phyloP scores from a whole-genome alignment of 176 grass and related monocot species.

The Cenchrus fungigraminus region DNA sequence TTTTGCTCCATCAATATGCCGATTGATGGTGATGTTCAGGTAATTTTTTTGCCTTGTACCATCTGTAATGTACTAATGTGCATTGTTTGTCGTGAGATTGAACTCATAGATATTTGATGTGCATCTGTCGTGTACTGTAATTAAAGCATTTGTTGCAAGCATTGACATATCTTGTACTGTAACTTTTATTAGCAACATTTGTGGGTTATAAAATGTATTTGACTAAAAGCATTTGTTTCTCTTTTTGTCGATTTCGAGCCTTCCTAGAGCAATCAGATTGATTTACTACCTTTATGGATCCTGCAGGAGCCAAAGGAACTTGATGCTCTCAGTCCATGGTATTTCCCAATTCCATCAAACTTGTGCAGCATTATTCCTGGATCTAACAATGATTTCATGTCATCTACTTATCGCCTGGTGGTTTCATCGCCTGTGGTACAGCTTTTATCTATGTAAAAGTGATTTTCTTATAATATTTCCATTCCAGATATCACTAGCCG shows the following conservation, averaged over 20 bases:
- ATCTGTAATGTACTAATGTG: neutral
- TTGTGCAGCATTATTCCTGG: constrained; percentile 70
- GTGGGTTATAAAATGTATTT: neutral
- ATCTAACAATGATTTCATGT: constrained; percentile 88
- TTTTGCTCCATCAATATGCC: constrained; percentile 90
- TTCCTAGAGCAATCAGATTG: neutral
- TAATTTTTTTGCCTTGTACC: constrained; percentile 33
- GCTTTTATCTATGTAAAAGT: constrained; percentile 20
- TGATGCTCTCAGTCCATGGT: constrained; percentile 77
- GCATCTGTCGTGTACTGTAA: constrained; percentile 8
- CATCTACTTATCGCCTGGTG: constrained; percentile 75
- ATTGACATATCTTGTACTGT: constrained; percentile 18
- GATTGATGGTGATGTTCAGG: constrained; percentile 65
- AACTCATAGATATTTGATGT: neutral
- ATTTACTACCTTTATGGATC: constrained; percentile 27
- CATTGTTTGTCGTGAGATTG: constrained; percentile 33
- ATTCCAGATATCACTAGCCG: constrained; percentile 8
- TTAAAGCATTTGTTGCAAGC: constrained; percentile 3
- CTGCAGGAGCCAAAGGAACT: constrained; percentile 64
- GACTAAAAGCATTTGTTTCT: neutral
- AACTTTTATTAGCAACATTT: constrained; percentile 12
- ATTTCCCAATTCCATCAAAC: constrained; percentile 75
- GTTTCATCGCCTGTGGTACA: constrained; percentile 93
- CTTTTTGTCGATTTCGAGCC: constrained; percentile 18
- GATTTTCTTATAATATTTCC: constrained; percentile 14